phyloP scores from a whole-genome alignment of 805 yeast genomes.

The Lachancea waltii region DNA sequence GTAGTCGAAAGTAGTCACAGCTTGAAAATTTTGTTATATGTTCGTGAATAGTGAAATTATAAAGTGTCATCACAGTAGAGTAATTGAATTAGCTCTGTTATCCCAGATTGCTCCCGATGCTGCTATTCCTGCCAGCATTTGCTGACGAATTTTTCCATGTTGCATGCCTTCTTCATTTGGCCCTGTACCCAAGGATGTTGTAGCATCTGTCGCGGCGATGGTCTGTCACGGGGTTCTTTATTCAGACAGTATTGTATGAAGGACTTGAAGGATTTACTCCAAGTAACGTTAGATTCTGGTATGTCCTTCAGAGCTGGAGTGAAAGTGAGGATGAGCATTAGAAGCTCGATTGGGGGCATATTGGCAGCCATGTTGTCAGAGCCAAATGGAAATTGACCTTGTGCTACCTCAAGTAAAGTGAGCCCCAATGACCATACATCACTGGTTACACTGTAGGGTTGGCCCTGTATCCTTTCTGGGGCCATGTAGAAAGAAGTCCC shows the following conservation, averaged over 20 bases:
- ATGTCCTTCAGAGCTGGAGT: constrained; percentile 77
- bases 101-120: too few species aligned
- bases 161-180: constrained; percentile 63
- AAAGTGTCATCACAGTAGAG: too few species aligned
- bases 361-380: constrained; percentile 38
- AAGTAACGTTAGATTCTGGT: constrained; percentile 62
- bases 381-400: constrained; percentile 80
- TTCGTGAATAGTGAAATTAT: neutral
- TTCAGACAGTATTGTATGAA: constrained; percentile 75
- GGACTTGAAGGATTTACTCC: constrained; percentile 80
- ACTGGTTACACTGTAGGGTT: constrained; percentile 88
- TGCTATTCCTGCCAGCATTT: constrained; percentile 56
- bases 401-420: constrained; percentile 87
- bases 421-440: constrained; percentile 97
- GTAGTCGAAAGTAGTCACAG: neutral
- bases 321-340: constrained; percentile 73
- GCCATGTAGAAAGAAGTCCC: constrained; percentile 99
- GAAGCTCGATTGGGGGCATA: constrained; percentile 79
- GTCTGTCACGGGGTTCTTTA: constrained; percentile 73
- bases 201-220: constrained; percentile 90
- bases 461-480: constrained; percentile 93
- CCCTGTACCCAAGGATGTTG: constrained; percentile 89
- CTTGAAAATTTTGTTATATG: neutral
- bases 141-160: constrained; percentile 79
- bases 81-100: too few species aligned